Percentiles rank a stretch among this genome's conserved stretches.
phyloP scores from a whole-genome alignment of 768 basidiomycete genomes.

The Russula griseocarnosa region DNA sequence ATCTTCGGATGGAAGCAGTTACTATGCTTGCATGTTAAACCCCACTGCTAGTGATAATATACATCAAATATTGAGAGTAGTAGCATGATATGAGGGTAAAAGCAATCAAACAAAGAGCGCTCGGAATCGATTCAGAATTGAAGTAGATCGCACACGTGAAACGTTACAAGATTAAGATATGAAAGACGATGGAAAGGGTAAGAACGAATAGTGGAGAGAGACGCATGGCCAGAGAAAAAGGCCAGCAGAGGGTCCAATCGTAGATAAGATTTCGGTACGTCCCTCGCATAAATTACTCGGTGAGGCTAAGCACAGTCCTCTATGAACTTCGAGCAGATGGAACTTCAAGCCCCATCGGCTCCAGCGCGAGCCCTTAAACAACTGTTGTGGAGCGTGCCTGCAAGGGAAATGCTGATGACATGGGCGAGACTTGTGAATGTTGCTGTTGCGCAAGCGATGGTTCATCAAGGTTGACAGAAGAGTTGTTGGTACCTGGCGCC shows the following conservation, averaged over 20 bases:
- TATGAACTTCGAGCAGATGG: neutral
- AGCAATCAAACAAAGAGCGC: conserved; percentile 18
- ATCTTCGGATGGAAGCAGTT: conserved; percentile 11
- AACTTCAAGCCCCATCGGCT: neutral
- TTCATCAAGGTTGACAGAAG: conserved; percentile 30
- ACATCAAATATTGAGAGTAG: conserved; percentile 27
- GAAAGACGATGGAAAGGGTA: neutral
- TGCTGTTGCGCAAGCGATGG: conserved; percentile 42
- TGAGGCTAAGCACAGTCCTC: neutral
- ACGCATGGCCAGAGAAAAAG: conserved; percentile 5
- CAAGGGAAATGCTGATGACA: conserved; percentile 78
- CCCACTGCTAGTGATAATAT: conserved; percentile 27
- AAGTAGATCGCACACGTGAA: conserved; percentile 19
- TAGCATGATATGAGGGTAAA: conserved; percentile 12
- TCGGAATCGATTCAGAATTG: conserved; percentile 11
- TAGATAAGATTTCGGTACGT: neutral
- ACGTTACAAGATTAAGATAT: conserved; percentile 11
- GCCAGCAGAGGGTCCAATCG: neutral
- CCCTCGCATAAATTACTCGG: neutral
- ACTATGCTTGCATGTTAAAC: conserved; percentile 9
- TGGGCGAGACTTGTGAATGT: conserved; percentile 60
- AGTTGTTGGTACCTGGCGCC: conserved; percentile 31
- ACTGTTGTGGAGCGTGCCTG: conserved; percentile 31
- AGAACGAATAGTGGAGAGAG: conserved; percentile 4
- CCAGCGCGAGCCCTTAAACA: conserved; percentile 9